Percentiles rank a stretch among this genome's conserved stretches.
These are phyloP conservation scores for Tulasnella sp. DNA, from an alignment of 768 basidiomycete genomes.

Conservation along the genomic window DNA sequence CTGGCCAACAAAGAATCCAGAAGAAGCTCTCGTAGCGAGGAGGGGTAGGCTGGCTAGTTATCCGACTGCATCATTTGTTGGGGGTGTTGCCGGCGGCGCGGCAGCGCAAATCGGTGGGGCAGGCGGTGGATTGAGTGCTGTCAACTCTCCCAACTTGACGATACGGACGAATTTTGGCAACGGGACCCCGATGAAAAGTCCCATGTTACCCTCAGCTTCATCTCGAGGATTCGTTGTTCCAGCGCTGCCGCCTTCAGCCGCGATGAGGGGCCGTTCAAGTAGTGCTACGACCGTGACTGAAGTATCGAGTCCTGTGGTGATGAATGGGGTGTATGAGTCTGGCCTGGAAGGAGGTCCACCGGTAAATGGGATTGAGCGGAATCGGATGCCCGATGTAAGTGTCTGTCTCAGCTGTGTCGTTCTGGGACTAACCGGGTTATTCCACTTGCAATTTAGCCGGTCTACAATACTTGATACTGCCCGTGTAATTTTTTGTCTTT, in stretches of 20 bases:
- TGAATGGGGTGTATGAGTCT: not conserved
- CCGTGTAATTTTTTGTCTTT: not conserved
- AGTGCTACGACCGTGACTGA: not conserved
- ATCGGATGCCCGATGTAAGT: not conserved
- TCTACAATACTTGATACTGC: not conserved
- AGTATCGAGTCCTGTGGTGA: not conserved
- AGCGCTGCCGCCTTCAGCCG: not conserved
- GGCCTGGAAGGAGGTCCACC: not conserved
- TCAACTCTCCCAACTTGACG: not conserved
- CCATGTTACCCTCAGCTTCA: not conserved
- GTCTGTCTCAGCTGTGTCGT: not conserved
- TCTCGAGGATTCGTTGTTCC: not conserved
- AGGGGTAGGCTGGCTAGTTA: constrained; percentile 7
- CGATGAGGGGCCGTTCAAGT: not conserved
- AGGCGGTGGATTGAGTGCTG: not conserved
- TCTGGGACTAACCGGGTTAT: not conserved
- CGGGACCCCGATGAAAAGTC: not conserved
- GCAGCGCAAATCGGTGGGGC: not conserved
- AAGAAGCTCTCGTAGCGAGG: constrained; percentile 6
- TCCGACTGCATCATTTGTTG: constrained; percentile 4
- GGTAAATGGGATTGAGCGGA: not conserved
- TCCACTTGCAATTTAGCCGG: not conserved
- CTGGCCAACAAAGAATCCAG: constrained; percentile 14
- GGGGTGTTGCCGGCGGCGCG: not conserved
- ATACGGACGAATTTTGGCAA: not conserved